Base-by-base conservation (phyloP, 2,329 filamentous ascomycete genomes). In the Curvularia lunata region DNA sequence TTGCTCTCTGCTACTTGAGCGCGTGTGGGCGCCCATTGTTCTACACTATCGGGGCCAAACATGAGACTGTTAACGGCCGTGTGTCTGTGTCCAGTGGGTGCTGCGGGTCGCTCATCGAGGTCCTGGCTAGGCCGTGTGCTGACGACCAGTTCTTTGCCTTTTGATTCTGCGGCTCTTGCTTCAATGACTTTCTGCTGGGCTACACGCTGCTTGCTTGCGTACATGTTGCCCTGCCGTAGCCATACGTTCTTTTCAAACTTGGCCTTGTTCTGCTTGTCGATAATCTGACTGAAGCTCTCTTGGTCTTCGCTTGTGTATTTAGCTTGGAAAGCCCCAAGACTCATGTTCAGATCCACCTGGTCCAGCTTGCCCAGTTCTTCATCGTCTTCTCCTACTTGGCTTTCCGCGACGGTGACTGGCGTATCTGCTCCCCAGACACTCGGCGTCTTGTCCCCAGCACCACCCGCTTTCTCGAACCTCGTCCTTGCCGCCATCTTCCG, bases 291-390 rank as follows among this genome's bases (percentile, higher is more conserved):
- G 80, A 99, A 98, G 67, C 91, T 96, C 74, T 97, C 95, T 72
- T 98, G 98, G 75, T 99, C 95, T 77, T 99, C 95, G 71, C 92
- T 97, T 1, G 94, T 99, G 78, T 97, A 98, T 66, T 91, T 94
- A 3, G 90, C 85, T 73, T 99, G 95, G 70, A 97, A 99, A 1
- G 88, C 86, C 52, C 88, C 87, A 1, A 99, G 83, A 58, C 89
- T 92, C 82, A 98, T 87, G 66, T 88, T 89, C 41, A 88, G 87
- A 73, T 96, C 88, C 18, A 91, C 81, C 30, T 83, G 77, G 56
- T 80, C 79, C 52, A 79, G 79, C 56, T 78, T 80, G 49, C 78
- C 75, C 53, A 75, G 48, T 59, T 68, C 65, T 19, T 72, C 64
- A 0, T 71, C 70, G 4, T 62, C 61, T 75, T 72, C 16, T 21